Base-by-base conservation (phyloP, 805 yeast genomes). In the Saccharomycopsis lassenensis region DNA sequence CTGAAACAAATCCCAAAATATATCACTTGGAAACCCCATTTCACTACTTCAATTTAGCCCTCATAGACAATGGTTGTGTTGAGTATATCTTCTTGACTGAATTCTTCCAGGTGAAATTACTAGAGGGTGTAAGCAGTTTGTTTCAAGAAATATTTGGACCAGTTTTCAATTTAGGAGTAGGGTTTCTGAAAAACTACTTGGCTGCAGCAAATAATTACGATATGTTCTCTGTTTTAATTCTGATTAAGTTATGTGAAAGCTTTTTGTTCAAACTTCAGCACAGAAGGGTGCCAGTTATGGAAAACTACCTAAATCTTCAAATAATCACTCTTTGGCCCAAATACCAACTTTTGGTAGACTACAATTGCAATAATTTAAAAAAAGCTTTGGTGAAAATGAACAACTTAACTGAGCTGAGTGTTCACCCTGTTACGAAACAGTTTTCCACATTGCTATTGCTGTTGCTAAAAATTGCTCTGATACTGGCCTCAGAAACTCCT, bases 261-360 rank as follows among this genome's bases (percentile, higher is more conserved):
- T 56, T 82, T 37, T 80, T 73, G 43, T 67, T 69, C 37, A 77
- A 74, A 44, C 58, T 81, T 17, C 87, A 81, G 50, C 77, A 71
- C 43, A 66, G 82, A 40, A 70, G 69, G 39, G 73, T 80, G 2
- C 87, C 93, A 0, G 74, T 74, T 4, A 59, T 76, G 54, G 84
- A 77, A 44, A 81, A 74, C 41, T 82, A 79, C 52, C 63, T 79
- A 45, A 75, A 80, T 47, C 62, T 71, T 11, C 74, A 80, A 44
- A 56, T 77, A 43, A 69, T 84, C 35, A 54, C 69, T 3, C 58
- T 89, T 30, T 91, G 97, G 97, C 95, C 96, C 0, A 74, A 70
- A 40, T 81, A 87, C 50, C 87, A 86, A 49, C 66, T 64, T 31
- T 62, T 84, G 23, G 68, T 87, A 28, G 95, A 86, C 52, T 58